Conservation (phyloP, 768 basidiomycete genomes). For the Lactarius hengduanensis region DNA sequence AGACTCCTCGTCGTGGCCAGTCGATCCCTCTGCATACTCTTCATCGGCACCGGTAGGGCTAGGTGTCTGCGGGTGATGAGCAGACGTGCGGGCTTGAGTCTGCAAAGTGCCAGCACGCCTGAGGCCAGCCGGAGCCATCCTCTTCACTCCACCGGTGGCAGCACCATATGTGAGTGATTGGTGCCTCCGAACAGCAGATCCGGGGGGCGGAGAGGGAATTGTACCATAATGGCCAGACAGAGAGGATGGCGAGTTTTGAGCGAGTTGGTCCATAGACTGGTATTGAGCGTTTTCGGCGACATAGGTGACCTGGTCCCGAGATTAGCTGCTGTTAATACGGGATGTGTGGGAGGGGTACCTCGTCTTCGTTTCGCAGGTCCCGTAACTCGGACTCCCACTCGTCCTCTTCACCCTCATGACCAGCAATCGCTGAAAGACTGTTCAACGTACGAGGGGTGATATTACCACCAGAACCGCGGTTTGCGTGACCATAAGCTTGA, state of each 20-base stretch:
- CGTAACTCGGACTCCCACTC: slow-evolving; percentile 75
- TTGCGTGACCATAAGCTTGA: slow-evolving; percentile 26
- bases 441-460: slow-evolving; percentile 73
- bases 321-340: slow-evolving; percentile 6
- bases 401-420: slow-evolving; percentile 85
- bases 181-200: slow-evolving; percentile 65
- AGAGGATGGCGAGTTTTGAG: slow-evolving; percentile 52
- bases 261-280: slow-evolving; percentile 51
- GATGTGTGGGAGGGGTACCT: slow-evolving; percentile 44
- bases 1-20: slow-evolving; percentile 56
- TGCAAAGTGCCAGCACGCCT: slow-evolving; percentile 78
- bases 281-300: slow-evolving; percentile 36
- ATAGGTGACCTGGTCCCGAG: slow-evolving; percentile 2
- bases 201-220: slow-evolving; percentile 63
- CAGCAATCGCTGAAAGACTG: slow-evolving; percentile 80
- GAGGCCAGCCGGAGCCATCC: slow-evolving; percentile 50
- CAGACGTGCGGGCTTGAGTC: slow-evolving; percentile 43
- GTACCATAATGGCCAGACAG: slow-evolving; percentile 62
- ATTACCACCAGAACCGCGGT: slow-evolving; percentile 55
- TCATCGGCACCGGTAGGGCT: slow-evolving; percentile 57
- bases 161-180: slow-evolving; percentile 76
- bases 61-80: slow-evolving; percentile 39
- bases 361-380: slow-evolving; percentile 60
- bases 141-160: slow-evolving; percentile 47
- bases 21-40: slow-evolving; percentile 54